Base-by-base conservation (phyloP, 805 yeast species). In the Lipomyces starkeyi region DNA sequence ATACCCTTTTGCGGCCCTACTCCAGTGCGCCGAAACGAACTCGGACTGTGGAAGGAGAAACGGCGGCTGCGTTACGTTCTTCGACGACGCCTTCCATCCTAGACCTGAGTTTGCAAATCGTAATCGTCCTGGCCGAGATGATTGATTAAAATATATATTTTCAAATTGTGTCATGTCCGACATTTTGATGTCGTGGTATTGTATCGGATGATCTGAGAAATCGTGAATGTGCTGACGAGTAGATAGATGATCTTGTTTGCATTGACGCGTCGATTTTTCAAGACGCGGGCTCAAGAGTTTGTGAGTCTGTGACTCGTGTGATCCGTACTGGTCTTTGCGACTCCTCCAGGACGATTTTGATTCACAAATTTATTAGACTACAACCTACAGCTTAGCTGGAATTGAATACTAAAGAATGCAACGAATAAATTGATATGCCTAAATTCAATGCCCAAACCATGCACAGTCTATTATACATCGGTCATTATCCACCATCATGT, bases 31-130 rank as follows among this genome's bases (percentile, higher is more conserved):
- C 47, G 91, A 83, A 22, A 90, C 84, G 32, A 95, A 82, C 77
- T 93, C 97, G 35, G 91, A 91, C 9, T 91, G 87, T n/a, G 97
- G 94, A 67, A 95, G 82, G 69, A 95, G 82, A 73, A 91, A 91
- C n/a, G 98, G 97, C 59, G 86, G 83, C 66, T 83, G 54, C 9
- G 60, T 53, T 27, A 61, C 64, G 80, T 52, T 63, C 61, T 43
- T 58, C 34, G 68, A 81, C 4, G 82, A 74, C 0, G 88, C 88
- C 77, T 94, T 94, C 99, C 99, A 95, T 59, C 99, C 99, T 35
- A 95, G 84, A 61, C 99, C 99, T n/a, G 96, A 88, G 71, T 91
- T 95, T 14, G 98, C 97, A 71, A 95, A 86, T 80, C 99, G 91
- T 84, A 94, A 89, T 74, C 96, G 88, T 29, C 99, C 99, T 59